Percentiles rank a stretch among this genome's conserved stretches.
Evolutionary conservation across 495 filamentous ascomycete species (phyloP).

Genomic region (Daldinia childiae): DNA sequence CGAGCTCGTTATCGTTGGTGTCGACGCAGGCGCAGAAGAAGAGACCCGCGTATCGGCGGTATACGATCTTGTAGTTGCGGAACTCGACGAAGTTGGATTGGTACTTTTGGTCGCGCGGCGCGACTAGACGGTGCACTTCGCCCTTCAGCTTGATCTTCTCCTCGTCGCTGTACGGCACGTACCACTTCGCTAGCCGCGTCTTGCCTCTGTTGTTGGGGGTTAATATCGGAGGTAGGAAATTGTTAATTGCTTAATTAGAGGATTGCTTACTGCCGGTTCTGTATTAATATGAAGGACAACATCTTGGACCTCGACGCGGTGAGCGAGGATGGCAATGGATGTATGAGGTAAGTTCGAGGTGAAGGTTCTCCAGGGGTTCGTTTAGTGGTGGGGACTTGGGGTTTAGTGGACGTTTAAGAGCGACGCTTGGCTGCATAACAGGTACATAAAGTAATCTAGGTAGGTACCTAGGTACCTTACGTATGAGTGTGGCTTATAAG

Average conservation of each 20-base stretch:
- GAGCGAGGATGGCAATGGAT: constrained; percentile 2
- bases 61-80: constrained; percentile 92
- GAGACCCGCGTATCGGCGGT: constrained; percentile 93
- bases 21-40: constrained; percentile 99
- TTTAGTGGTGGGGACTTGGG: constrained; percentile 4
- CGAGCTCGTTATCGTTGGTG: constrained; percentile 97
- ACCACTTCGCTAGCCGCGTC: constrained; percentile 98
- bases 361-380: constrained; percentile 23
- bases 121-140: constrained; percentile 94
- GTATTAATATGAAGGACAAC: constrained; percentile 94
- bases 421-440: background rate
- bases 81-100: constrained; percentile 99
- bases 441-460: background rate
- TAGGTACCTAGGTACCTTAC: background rate
- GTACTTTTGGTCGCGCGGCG: constrained; percentile 97
- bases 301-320: constrained; percentile 52
- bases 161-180: constrained; percentile 95
- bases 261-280: constrained; percentile 84
- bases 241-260: background rate
- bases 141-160: constrained; percentile 97
- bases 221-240: background rate
- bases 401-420: constrained; percentile 5
- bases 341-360: constrained; percentile 11
- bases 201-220: constrained; percentile 76
- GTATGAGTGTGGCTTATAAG: background rate